Evolutionary conservation across 2,329 filamentous ascomycete genomes (phyloP).

Genomic region (Cryphonectria nitschkei): DNA sequence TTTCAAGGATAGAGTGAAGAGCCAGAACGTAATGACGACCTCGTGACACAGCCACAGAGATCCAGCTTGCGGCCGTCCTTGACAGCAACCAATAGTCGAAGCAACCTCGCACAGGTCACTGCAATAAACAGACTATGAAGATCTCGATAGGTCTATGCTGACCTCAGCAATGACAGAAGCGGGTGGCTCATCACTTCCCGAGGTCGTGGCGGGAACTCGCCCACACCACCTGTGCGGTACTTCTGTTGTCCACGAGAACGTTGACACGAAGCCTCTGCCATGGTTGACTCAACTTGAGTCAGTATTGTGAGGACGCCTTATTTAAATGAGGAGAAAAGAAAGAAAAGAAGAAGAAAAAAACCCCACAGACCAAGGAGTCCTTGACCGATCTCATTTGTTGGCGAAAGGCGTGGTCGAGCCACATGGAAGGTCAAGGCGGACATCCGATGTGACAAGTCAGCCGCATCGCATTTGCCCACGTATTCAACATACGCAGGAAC

Average conservation of each 20-base stretch:
- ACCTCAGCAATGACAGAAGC: not conserved
- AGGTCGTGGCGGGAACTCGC: not conserved
- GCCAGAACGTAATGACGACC: not conserved
- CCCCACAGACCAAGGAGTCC: not conserved
- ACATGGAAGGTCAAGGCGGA: conserved; percentile 6
- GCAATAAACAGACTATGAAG: conserved; percentile 10
- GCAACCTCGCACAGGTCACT: conserved; percentile 14
- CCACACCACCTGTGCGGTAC: conserved; percentile 12
- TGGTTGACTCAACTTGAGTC: conserved; percentile 9
- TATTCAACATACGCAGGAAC: not conserved
- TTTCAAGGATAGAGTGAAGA: not conserved
- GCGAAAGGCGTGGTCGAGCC: conserved; percentile 1
- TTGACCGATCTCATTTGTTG: not conserved
- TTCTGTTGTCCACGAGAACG: not conserved
- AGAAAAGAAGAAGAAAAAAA: not conserved
- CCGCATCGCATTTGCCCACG: not conserved
- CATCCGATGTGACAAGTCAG: not conserved
- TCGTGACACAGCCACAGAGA: conserved; percentile 23
- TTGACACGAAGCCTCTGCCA: not conserved
- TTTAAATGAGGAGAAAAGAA: not conserved
- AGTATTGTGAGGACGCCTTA: not conserved
- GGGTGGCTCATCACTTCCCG: not conserved
- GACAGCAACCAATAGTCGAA: not conserved
- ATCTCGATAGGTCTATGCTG: not conserved
- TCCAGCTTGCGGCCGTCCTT: conserved; percentile 16